phyloP scores from a whole-genome alignment of 176 grass and related monocot genomes.

The Oryza punctata region DNA sequence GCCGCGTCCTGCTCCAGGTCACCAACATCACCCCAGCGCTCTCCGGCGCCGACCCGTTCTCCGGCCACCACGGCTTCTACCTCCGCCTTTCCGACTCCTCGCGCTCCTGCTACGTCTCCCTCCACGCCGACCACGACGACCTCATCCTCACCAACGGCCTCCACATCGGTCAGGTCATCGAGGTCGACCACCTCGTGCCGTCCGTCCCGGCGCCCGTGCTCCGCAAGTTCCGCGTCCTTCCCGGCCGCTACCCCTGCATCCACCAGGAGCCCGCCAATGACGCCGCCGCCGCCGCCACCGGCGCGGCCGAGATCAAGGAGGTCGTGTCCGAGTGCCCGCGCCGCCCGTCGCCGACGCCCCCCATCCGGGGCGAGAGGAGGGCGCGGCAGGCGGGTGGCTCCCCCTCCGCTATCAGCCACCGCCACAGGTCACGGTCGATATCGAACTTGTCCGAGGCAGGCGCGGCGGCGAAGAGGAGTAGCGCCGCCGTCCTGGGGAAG shows the following conservation, averaged over 20 bases:
- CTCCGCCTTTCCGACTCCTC: conserved; percentile 80
- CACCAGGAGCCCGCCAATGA: conserved; percentile 48
- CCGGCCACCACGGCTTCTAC: conserved; percentile 79
- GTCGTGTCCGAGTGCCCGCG: conserved; percentile 45
- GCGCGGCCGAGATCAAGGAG: conserved; percentile 54
- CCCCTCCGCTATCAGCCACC: conserved; percentile 30
- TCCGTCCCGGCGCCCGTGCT: conserved; percentile 68
- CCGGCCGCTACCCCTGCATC: conserved; percentile 53
- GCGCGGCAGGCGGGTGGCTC: conserved; percentile 36
- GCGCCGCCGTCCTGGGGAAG: conserved; percentile 43
- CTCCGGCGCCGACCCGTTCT: conserved; percentile 66
- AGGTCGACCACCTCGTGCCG: conserved; percentile 60
- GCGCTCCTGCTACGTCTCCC: conserved; percentile 85
- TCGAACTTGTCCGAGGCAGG: conserved; percentile 24
- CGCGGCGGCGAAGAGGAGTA: conserved; percentile 31
- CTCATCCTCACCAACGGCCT: conserved; percentile 83
- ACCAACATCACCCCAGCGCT: conserved; percentile 78
- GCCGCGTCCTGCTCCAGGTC: conserved; percentile 62
- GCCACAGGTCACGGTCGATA: conserved; percentile 40
- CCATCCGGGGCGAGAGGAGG: conserved; percentile 36
- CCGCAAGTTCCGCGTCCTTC: conserved; percentile 65
- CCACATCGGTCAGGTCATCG: conserved; percentile 83
- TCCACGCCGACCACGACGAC: conserved; percentile 68
- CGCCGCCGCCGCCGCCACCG: background rate
- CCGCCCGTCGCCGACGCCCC: conserved; percentile 32